These are phyloP conservation scores for Sinapis alba DNA, from an alignment of 441 rosid genomes.

Conservation along the genomic window DNA sequence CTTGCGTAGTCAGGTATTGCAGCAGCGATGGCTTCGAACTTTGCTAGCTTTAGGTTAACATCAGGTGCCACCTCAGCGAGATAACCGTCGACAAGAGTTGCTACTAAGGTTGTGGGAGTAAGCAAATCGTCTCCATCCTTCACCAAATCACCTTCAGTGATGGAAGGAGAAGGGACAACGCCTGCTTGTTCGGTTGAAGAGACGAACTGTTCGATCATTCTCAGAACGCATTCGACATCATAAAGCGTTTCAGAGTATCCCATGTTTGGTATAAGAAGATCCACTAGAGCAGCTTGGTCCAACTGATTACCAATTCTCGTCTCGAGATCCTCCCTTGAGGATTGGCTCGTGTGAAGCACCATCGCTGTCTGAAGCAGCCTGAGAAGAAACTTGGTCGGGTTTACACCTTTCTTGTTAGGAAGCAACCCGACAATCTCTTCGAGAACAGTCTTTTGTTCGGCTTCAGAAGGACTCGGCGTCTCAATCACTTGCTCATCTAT, in stretches of 20 bases:
- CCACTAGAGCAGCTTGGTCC: constrained; percentile 66
- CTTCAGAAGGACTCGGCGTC: constrained; percentile 39
- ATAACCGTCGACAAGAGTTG: constrained; percentile 60
- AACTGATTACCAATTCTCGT: constrained; percentile 53
- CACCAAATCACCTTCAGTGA: constrained; percentile 45
- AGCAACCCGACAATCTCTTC: constrained; percentile 63
- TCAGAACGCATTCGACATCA: constrained; percentile 58
- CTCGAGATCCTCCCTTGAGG: constrained; percentile 58
- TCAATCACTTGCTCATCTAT: constrained; percentile 36
- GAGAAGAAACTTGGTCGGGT: constrained; percentile 63
- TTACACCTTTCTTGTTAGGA: constrained; percentile 56
- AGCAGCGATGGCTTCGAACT: constrained; percentile 68
- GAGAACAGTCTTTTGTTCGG: constrained; percentile 48
- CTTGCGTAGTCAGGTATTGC: constrained; percentile 70
- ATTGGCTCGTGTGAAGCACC: constrained; percentile 53
- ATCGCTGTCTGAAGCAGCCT: constrained; percentile 57
- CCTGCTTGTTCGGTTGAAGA: constrained; percentile 41
- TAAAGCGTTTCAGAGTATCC: constrained; percentile 65
- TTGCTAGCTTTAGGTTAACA: constrained; percentile 60
- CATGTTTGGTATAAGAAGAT: constrained; percentile 65
- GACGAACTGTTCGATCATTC: constrained; percentile 65
- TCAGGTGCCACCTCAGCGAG: constrained; percentile 69
- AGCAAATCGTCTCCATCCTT: constrained; percentile 43
- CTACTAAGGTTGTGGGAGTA: constrained; percentile 55
- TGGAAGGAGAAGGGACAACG: constrained; percentile 42